These are phyloP conservation scores for Populus euphratica DNA, from an alignment of 345 rosid species.

Conservation along the genomic window DNA sequence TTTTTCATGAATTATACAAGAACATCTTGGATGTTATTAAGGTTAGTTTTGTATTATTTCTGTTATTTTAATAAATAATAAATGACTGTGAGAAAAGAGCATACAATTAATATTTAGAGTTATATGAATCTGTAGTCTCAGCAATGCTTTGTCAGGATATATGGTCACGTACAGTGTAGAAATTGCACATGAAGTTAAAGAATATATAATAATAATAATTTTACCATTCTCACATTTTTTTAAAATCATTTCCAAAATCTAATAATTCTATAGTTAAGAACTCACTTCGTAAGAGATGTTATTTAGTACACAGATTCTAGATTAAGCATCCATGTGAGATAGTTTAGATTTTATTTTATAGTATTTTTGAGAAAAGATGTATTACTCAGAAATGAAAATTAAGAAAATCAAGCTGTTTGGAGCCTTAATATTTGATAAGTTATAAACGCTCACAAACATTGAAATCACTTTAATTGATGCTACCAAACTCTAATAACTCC, in stretches of 20 bases:
- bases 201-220: too few relatives aligned
- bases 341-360: not conserved
- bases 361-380: not conserved
- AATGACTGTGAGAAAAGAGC: not conserved
- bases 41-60: too few relatives aligned
- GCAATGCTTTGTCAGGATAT: not conserved
- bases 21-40: not conserved
- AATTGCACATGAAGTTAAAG: too few relatives aligned
- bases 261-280: not conserved
- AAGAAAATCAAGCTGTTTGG: not conserved
- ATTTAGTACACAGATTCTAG: not conserved
- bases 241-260: too few relatives aligned
- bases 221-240: too few relatives aligned
- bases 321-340: not conserved
- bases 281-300: too few relatives aligned
- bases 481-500: not conserved
- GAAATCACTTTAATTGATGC: not conserved
- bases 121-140: not conserved
- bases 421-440: too few relatives aligned
- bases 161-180: not conserved
- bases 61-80: not conserved
- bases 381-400: not conserved
- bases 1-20: too few relatives aligned
- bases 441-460: not conserved
- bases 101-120: not conserved